phyloP scores from a whole-genome alignment of 2,329 filamentous ascomycete genomes.

The Cercospora zeae-maydis region DNA sequence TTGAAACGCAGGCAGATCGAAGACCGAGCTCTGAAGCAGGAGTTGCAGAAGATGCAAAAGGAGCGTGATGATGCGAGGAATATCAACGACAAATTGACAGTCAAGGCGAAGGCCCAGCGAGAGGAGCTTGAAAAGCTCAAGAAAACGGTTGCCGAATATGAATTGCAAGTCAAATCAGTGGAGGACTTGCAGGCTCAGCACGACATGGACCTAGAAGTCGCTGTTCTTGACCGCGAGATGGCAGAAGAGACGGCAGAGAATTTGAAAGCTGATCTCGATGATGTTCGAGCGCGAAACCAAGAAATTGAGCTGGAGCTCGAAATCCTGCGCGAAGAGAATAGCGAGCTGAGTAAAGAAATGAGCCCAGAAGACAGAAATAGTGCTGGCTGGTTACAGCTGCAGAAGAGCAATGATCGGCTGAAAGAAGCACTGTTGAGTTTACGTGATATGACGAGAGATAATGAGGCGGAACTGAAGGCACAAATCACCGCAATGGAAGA shows the following conservation, averaged over 20 bases:
- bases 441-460: slow-evolving; percentile 80
- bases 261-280: slow-evolving; percentile 74
- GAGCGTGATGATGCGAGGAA: slow-evolving; percentile 75
- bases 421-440: slow-evolving; percentile 79
- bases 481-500: slow-evolving; percentile 48
- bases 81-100: slow-evolving; percentile 86
- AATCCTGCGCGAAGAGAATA: slow-evolving; percentile 80
- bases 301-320: slow-evolving; percentile 87
- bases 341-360: slow-evolving; percentile 78
- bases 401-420: slow-evolving; percentile 82
- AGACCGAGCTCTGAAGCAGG: slow-evolving; percentile 79
- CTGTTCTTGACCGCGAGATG: slow-evolving; percentile 89
- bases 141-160: slow-evolving; percentile 72
- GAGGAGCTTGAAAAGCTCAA: slow-evolving; percentile 74
- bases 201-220: slow-evolving; percentile 79
- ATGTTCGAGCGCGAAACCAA: slow-evolving; percentile 70
- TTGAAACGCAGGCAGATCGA: slow-evolving; percentile 84
- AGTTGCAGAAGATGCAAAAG: slow-evolving; percentile 68
- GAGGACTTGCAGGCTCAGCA: slow-evolving; percentile 77
- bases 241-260: slow-evolving; percentile 88
- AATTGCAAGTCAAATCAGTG: slow-evolving; percentile 64
- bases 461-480: slow-evolving; percentile 72
- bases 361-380: slow-evolving; percentile 81
- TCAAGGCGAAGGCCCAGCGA: slow-evolving; percentile 81
- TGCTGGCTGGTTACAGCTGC: slow-evolving; percentile 86